Evolutionary conservation across 768 basidiomycete genomes (phyloP).

Genomic region (Suillus sp.): DNA sequence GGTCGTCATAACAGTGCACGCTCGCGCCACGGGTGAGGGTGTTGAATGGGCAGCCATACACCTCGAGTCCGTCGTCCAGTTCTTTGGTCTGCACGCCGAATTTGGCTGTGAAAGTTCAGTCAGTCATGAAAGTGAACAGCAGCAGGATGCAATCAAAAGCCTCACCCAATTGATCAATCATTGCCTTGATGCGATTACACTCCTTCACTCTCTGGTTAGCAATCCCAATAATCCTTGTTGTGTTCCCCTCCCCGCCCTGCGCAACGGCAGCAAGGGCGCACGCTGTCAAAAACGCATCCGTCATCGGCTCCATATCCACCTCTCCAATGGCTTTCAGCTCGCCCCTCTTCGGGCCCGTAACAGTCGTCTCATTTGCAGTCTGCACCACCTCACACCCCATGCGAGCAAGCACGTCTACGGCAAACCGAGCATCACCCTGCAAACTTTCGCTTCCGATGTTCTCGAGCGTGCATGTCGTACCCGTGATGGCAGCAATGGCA

Average conservation of each 20-base stretch:
- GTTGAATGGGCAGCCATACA: slow-evolving; percentile 73
- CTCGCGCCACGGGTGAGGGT: slow-evolving; percentile 70
- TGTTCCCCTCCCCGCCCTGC: slow-evolving; percentile 53
- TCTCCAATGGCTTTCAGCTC: slow-evolving; percentile 73
- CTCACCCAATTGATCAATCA: slow-evolving; percentile 93
- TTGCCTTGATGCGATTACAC: slow-evolving; percentile 94
- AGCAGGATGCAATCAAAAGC: neutral
- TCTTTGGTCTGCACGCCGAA: slow-evolving; percentile 94
- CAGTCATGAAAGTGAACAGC: slow-evolving; percentile 1
- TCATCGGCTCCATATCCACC: slow-evolving; percentile 99
- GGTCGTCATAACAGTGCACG: slow-evolving; percentile 97
- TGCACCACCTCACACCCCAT: slow-evolving; percentile 96
- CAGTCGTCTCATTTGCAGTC: slow-evolving; percentile 86
- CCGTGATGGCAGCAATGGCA: slow-evolving; percentile 95
- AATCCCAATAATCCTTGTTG: slow-evolving; percentile 89
- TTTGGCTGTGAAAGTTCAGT: slow-evolving; percentile 60
- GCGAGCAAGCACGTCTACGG: slow-evolving; percentile 86
- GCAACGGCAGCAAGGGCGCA: slow-evolving; percentile 89
- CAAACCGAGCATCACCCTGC: slow-evolving; percentile 97
- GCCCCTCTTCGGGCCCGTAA: slow-evolving; percentile 84
- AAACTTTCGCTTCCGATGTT: slow-evolving; percentile 91
- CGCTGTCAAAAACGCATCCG: slow-evolving; percentile 97
- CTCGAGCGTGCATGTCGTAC: slow-evolving; percentile 90
- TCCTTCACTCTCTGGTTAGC: slow-evolving; percentile 99
- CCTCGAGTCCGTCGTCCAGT: slow-evolving; percentile 88